Base-by-base conservation (phyloP, 495 filamentous ascomycete genomes). In the Penicillium steckii region DNA sequence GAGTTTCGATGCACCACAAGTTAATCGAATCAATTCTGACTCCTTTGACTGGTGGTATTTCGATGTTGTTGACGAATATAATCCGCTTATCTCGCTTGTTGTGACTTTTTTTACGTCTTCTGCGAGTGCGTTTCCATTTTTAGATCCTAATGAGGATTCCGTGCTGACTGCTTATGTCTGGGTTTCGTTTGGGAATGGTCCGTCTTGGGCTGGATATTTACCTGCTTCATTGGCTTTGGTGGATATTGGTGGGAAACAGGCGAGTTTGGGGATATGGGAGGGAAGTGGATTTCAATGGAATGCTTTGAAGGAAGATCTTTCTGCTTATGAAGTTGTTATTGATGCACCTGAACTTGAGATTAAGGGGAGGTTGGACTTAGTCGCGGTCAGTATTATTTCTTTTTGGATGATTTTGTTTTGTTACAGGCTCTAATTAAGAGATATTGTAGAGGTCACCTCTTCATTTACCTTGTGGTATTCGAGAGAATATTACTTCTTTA, bases 41-140 rank as follows among this genome's bases (percentile, higher is more conserved):
- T 62, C 61, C 9, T 75, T 63, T 40, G 69, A 73, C 55, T 73
- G 70, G 69, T 75, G 70, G 72, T 71, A 69, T 55, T 75, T 72
- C 22, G 70, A 75, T 51, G 69, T 53, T 9, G 57, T 75, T 10
- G 56, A 65, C 5, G 25, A 41, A 3, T 35, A 43, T 3, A 50
- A 59, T 48, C 45, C 57, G 1, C 44, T 49, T 12, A 55, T 55
- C 17, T 62, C 56, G 1, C 19, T 73, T 3, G 59, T 57, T 0
- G 19, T 73, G 7, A 65, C 60, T 9, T 69, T 75, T 51, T 67
- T 64, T 43, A 59, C 60, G 6, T 56, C 65, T 5, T 50, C 59
- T 1, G 41, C 48, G 5, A 22, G 15, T 15, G 64, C 59, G n/a
- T 68, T 64, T 37, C 59, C 62, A 10, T 57, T 58, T 19, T 35